Conservation (phyloP, 805 yeast species). For the Zygotorulaspora sp. region DNA sequence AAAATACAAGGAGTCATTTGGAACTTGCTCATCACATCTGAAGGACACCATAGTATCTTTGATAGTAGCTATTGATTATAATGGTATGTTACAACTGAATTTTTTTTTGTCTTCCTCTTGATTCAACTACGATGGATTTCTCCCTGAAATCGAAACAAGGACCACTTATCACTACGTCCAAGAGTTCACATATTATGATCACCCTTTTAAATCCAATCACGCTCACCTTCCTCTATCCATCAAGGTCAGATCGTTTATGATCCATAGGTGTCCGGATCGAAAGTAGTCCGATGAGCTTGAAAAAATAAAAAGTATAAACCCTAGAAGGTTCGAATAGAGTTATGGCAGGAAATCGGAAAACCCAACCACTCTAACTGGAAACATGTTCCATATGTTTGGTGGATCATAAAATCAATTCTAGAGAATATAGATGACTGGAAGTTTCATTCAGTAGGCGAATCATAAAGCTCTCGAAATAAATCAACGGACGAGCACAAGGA, state of each 20-base stretch:
- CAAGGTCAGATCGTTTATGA: conserved; percentile 4
- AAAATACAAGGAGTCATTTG: too few relatives aligned
- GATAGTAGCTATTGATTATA: not conserved
- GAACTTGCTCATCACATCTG: not conserved
- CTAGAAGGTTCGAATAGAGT: conserved; percentile 2
- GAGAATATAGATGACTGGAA: too few relatives aligned
- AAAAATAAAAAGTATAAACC: conserved; percentile 1
- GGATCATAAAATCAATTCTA: too few relatives aligned
- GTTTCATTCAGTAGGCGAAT: too few relatives aligned
- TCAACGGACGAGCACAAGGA: too few relatives aligned
- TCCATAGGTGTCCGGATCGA: conserved; percentile 14
- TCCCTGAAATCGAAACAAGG: too few relatives aligned
- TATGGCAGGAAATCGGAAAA: not conserved
- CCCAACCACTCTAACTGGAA: conserved; percentile 1
- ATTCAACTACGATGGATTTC: too few relatives aligned
- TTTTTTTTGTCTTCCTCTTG: not conserved
- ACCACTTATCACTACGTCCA: too few relatives aligned
- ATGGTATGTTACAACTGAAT: not conserved
- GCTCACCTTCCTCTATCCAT: not conserved
- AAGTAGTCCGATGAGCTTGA: conserved; percentile 5
- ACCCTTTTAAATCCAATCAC: too few relatives aligned
- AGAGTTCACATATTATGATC: too few relatives aligned
- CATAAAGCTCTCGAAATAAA: too few relatives aligned
- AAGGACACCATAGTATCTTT: not conserved
- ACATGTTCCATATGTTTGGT: too few relatives aligned